Percentiles rank a stretch among this genome's conserved stretches.
Conservation (phyloP, 176 grass and related monocot genomes). For the Musa troglodytarum region DNA sequence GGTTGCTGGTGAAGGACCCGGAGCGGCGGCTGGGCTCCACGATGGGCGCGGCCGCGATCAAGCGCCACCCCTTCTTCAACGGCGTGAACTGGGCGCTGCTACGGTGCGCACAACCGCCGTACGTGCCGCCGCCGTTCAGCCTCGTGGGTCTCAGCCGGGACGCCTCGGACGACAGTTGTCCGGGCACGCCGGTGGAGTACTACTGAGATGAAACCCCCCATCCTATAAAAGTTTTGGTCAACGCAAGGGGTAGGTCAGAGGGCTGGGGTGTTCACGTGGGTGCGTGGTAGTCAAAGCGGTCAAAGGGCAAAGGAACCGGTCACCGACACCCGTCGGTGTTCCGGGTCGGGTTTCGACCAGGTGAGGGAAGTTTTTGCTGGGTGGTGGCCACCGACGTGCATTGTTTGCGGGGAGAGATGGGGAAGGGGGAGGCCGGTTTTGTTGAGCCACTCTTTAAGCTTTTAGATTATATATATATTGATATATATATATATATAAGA, state of each 20-base stretch:
- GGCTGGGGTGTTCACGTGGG: too few relatives aligned
- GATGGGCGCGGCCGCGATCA: slow-evolving; percentile 68
- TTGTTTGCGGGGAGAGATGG: background rate
- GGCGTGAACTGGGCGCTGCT: slow-evolving; percentile 92
- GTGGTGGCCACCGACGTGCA: background rate
- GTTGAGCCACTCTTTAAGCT: background rate
- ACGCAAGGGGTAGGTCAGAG: background rate
- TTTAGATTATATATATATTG: too few relatives aligned
- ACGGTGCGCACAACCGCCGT: slow-evolving; percentile 56
- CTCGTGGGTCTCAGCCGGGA: background rate
- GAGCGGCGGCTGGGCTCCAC: slow-evolving; percentile 48
- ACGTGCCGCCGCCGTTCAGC: slow-evolving; percentile 46
- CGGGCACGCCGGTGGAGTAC: slow-evolving; percentile 42
- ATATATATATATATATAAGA: too few relatives aligned
- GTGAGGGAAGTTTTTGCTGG: too few relatives aligned
- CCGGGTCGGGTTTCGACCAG: too few relatives aligned
- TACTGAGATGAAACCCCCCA: slow-evolving; percentile 25
- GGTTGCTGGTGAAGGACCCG: slow-evolving; percentile 77
- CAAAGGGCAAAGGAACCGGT: background rate
- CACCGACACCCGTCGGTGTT: background rate
- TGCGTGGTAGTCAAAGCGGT: background rate
- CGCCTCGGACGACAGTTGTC: slow-evolving; percentile 29
- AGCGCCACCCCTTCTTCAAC: slow-evolving; percentile 68
- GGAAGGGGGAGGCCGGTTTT: background rate
- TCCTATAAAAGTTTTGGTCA: background rate